These are phyloP conservation scores for Coemansia sp. DNA, from an alignment of 192 early-diverging fungal species.

Conservation along the genomic window DNA sequence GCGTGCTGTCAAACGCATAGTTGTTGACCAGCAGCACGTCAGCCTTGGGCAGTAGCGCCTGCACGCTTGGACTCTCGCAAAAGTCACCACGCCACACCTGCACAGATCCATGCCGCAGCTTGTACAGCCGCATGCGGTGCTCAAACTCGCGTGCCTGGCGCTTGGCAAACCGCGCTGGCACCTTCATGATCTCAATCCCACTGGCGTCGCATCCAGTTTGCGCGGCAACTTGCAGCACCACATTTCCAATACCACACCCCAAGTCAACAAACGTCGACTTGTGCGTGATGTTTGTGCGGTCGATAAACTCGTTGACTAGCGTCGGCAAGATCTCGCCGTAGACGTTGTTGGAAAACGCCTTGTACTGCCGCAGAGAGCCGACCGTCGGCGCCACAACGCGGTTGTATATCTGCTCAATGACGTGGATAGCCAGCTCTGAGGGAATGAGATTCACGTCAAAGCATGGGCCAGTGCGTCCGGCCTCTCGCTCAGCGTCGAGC, in stretches of 20 bases:
- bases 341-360: slow-evolving; percentile 92
- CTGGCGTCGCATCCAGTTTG: slow-evolving; percentile 78
- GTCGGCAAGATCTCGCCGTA: slow-evolving; percentile 93
- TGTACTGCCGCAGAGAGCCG: slow-evolving; percentile 74
- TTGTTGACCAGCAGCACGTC: slow-evolving; percentile 98
- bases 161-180: slow-evolving; percentile 76
- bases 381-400: slow-evolving; percentile 82
- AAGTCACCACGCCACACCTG: slow-evolving; percentile 84
- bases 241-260: slow-evolving; percentile 95
- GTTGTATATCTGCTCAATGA: slow-evolving; percentile 88
- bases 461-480: slow-evolving; percentile 19
- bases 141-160: slow-evolving; percentile 84
- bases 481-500: slow-evolving; percentile 53
- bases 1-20: slow-evolving; percentile 84
- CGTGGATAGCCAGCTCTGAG: slow-evolving; percentile 76
- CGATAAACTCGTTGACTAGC: slow-evolving; percentile 84
- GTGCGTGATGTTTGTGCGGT: slow-evolving; percentile 63
- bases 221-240: slow-evolving; percentile 93
- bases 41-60: slow-evolving; percentile 71
- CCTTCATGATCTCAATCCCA: slow-evolving; percentile 94
- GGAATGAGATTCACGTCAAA: slow-evolving; percentile 46
- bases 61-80: slow-evolving; percentile 70
- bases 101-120: slow-evolving; percentile 64
- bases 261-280: slow-evolving; percentile 89
- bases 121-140: slow-evolving; percentile 74